These are phyloP conservation scores for Cordyceps fumosorosea DNA, from an alignment of 2,329 filamentous ascomycete genomes.

Conservation along the genomic window DNA sequence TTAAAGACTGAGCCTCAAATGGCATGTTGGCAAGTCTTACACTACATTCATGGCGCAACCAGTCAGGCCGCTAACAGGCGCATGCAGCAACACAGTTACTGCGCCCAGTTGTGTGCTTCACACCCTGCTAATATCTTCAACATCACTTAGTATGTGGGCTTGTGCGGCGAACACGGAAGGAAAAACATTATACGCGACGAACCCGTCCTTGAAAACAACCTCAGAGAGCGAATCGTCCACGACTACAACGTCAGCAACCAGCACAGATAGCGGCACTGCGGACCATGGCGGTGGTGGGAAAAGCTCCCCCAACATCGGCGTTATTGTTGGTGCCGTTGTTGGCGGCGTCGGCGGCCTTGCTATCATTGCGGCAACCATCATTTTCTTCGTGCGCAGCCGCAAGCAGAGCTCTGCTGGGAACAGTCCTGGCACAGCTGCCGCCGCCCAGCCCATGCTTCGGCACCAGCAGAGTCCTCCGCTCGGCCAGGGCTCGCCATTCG, in stretches of 20 bases:
- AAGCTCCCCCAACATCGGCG: neutral
- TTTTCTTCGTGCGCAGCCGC: slow-evolving; percentile 6
- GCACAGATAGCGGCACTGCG: neutral
- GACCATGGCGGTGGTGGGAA: neutral
- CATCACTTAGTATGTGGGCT: neutral
- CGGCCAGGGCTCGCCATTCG: neutral
- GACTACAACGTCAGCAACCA: neutral
- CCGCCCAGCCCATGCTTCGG: slow-evolving; percentile 1
- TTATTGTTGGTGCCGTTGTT: slow-evolving; percentile 9
- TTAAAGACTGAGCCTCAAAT: neutral
- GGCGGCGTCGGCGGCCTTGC: slow-evolving; percentile 4
- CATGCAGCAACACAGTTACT: neutral
- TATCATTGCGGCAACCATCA: neutral
- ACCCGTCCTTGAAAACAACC: neutral
- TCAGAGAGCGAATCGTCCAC: neutral
- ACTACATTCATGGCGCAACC: neutral
- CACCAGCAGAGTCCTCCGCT: neutral
- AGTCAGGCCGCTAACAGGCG: neutral
- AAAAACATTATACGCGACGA: neutral
- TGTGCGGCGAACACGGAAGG: neutral
- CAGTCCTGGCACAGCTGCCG: neutral
- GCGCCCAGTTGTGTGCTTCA: slow-evolving; percentile 7
- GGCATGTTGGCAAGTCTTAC: slow-evolving; percentile 8
- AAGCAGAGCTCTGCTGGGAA: neutral
- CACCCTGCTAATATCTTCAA: neutral